phyloP scores from a whole-genome alignment of 192 early-diverging fungal species.

The Dimargaris verticillata region DNA sequence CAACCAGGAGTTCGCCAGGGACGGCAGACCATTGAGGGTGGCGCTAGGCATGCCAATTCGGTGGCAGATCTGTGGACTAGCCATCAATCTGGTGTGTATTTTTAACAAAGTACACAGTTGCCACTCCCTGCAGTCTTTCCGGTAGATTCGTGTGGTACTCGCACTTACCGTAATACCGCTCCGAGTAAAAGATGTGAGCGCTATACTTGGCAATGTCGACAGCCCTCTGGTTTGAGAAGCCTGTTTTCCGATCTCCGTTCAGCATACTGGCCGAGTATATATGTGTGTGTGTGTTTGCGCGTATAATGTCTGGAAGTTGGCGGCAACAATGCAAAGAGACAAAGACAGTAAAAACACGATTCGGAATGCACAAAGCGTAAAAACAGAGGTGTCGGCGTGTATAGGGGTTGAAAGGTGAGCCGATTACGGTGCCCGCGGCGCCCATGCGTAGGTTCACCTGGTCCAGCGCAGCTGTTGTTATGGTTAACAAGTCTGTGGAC shows the following conservation, averaged over 20 bases:
- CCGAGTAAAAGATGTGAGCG: constrained; percentile 11
- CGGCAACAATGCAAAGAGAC: too few relatives aligned
- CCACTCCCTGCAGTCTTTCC: background rate
- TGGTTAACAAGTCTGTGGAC: too few relatives aligned
- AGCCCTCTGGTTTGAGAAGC: background rate
- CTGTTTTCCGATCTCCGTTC: constrained; percentile 6
- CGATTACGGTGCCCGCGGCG: too few relatives aligned
- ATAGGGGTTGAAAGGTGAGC: too few relatives aligned
- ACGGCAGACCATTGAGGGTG: background rate
- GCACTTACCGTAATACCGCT: constrained; percentile 3
- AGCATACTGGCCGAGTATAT: constrained; percentile 1
- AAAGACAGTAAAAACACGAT: too few relatives aligned
- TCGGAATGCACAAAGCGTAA: too few relatives aligned
- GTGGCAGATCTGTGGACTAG: background rate
- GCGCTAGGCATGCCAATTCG: background rate
- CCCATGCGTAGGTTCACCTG: too few relatives aligned
- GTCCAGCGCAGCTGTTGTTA: too few relatives aligned
- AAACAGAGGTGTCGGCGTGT: too few relatives aligned
- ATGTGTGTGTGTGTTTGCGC: too few relatives aligned
- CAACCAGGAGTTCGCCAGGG: background rate
- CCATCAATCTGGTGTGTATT: background rate
- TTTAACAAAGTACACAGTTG: background rate
- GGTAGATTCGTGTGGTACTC: background rate
- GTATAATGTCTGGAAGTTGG: too few relatives aligned
- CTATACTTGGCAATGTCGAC: constrained; percentile 5